Base-by-base conservation (phyloP, 192 early-diverging fungal genomes). In the Linderina pennispora region DNA sequence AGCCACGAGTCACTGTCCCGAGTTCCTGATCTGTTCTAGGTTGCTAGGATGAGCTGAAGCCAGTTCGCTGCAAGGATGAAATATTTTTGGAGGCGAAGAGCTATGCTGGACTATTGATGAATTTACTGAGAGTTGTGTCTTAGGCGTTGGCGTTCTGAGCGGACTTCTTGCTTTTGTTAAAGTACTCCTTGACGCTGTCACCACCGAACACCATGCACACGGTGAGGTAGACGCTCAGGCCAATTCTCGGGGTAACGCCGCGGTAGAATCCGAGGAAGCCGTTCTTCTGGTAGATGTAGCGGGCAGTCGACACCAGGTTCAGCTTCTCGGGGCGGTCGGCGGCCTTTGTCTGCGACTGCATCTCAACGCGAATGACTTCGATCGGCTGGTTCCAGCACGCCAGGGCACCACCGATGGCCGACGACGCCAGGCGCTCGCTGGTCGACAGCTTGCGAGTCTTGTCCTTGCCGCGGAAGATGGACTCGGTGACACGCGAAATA, bases 341-440 rank as follows among this genome's bases (percentile, higher is more conserved):
- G 3, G 80, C 75, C 76, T 95, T 92, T 33, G 91, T 76, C 68
- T 95, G 92, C 40, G 81, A 85, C 77, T 98, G 96, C 96, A 98
- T 98, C 52, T 98, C 92, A 9, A 98, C 90, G 46, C 96, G 88
- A 45, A 98, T 97, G 33, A 98, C 96, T 62, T 98, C 96, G 50
- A 98, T 91, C 20, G 96, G 96, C 64, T 98, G 95, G 63, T 98
- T 98, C 96, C 96, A 98, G 79, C 92, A 94, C 13, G 83, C 82
- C 36, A 97, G 63, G 13, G 88, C 92, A 44, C 96, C 96, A 51
- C 87, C 93, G 40, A 95, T 68, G 7, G 82, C 81, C 21, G 88
- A 91, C n/a, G 93, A 50, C 4, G 53, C 43, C 32, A 76, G 48
- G 20, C 74, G 66, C 53, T 76, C 74, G 14, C 25, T 23, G 24